phyloP scores from a whole-genome alignment of 139 green algal genomes.

The Trebouxia sp. region DNA sequence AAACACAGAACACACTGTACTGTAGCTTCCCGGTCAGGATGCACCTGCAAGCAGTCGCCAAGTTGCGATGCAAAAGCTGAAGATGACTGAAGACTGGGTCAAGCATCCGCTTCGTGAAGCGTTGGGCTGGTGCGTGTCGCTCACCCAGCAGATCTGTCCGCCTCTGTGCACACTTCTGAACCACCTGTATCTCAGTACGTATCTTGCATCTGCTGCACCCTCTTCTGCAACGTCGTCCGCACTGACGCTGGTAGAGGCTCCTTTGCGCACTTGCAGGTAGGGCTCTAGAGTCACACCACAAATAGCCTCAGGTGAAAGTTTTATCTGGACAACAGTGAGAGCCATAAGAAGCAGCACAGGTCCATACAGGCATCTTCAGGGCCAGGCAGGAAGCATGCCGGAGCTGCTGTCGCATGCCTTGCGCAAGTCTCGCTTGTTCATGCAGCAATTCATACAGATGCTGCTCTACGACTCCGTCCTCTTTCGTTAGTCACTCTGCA shows the following conservation, averaged over 20 bases:
- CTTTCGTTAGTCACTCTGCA: neutral
- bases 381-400: conserved; percentile 12
- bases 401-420: conserved; percentile 3
- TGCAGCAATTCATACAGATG: conserved; percentile 11
- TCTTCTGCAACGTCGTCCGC: conserved; percentile 85
- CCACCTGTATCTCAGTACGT: conserved; percentile 84
- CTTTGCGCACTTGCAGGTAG: conserved; percentile 82
- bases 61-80: neutral
- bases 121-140: conserved; percentile 3
- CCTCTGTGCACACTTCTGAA: conserved; percentile 81
- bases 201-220: conserved; percentile 61
- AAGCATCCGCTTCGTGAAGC: too few species aligned
- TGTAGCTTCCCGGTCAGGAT: conserved; percentile 76
- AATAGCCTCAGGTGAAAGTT: conserved; percentile 74
- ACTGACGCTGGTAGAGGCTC: conserved; percentile 41
- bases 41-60: conserved; percentile 34
- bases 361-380: conserved; percentile 21
- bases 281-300: conserved; percentile 81
- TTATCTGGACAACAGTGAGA: conserved; percentile 29
- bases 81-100: too few species aligned
- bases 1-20: conserved; percentile 93
- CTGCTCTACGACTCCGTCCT: neutral
- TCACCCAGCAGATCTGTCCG: conserved; percentile 78
- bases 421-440: neutral
- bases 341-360: conserved; percentile 27